Percentiles rank a stretch among this genome's conserved stretches.
These are phyloP conservation scores for Euphrasia arctica DNA, from an alignment of 305 asterid species.

Conservation along the genomic window DNA sequence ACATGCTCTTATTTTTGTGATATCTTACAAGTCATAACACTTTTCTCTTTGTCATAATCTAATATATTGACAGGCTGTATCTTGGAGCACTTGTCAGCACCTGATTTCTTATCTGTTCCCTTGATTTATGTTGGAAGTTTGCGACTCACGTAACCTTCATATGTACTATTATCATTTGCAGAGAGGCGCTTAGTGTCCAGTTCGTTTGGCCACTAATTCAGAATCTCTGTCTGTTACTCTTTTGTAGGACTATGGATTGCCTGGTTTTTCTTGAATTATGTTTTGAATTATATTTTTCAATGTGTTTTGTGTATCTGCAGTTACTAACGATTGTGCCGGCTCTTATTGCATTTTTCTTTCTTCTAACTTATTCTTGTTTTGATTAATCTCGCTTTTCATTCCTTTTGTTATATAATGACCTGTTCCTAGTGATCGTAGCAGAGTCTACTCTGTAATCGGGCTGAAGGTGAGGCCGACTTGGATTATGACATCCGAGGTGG, in stretches of 20 bases:
- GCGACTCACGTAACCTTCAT: constrained; percentile 98
- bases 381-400: constrained; percentile 8
- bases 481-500: constrained; percentile 47
- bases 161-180: constrained; percentile 86
- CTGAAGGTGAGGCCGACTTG: constrained; percentile 41
- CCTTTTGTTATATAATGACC: constrained; percentile 24
- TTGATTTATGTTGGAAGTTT: constrained; percentile 93
- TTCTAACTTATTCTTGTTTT: constrained; percentile 31
- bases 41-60: constrained; percentile 40
- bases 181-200: constrained; percentile 51
- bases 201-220: constrained; percentile 32
- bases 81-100: constrained; percentile 79
- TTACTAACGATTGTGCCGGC: constrained; percentile 44
- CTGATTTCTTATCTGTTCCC: constrained; percentile 87
- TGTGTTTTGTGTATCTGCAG: constrained; percentile 24
- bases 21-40: constrained; percentile 32
- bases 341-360: constrained; percentile 21
- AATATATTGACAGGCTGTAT: constrained; percentile 81
- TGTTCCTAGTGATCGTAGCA: constrained; percentile 35
- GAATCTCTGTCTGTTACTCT: constrained; percentile 38
- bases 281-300: constrained; percentile 30
- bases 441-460: constrained; percentile 34
- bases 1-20: constrained; percentile 21
- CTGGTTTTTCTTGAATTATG: constrained; percentile 27
- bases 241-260: constrained; percentile 47